These are phyloP conservation scores for Luzula sylvatica DNA, from an alignment of 176 grass and related monocot genomes.

Conservation along the genomic window DNA sequence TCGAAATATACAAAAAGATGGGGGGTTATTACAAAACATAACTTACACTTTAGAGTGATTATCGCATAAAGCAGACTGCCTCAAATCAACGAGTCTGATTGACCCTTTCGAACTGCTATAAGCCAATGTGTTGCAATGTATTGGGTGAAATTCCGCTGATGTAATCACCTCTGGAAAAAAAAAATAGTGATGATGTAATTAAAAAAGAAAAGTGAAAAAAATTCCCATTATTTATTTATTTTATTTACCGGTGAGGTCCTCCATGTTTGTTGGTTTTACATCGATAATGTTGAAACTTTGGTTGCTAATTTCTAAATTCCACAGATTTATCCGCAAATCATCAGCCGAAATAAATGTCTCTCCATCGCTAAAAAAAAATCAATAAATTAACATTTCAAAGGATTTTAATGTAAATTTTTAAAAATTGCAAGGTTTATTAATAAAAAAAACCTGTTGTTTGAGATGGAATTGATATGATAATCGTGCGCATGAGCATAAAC, in stretches of 20 bases:
- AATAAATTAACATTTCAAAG: conserved; percentile 6
- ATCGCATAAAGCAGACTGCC: conserved; percentile 82
- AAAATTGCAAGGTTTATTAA: background rate
- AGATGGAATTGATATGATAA: conserved; percentile 99
- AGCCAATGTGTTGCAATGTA: conserved; percentile 68
- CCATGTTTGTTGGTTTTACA: conserved; percentile 89
- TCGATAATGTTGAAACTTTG: conserved; percentile 94
- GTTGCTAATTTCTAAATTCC: conserved; percentile 83
- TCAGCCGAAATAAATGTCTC: conserved; percentile 94
- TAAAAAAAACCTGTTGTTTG: conserved; percentile 75
- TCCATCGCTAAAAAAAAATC: conserved; percentile 43
- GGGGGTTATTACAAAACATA: conserved; percentile 20
- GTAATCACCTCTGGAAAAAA: conserved; percentile 79
- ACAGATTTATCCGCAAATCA: conserved; percentile 89
- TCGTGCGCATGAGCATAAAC: conserved; percentile 96
- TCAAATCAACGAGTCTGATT: conserved; percentile 82
- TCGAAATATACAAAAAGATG: conserved; percentile 26
- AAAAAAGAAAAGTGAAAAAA: conserved; percentile 2
- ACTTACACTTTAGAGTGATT: conserved; percentile 73
- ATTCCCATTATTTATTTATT: conserved; percentile 14
- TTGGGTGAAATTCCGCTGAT: conserved; percentile 86
- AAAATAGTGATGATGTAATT: conserved; percentile 15
- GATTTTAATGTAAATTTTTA: background rate
- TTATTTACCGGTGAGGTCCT: conserved; percentile 69
- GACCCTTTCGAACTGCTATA: conserved; percentile 96